Evolutionary conservation across 2,329 filamentous ascomycete species (phyloP), one percentile per base, ranked within the genome.

Genomic region (Venturia effusa): DNA sequence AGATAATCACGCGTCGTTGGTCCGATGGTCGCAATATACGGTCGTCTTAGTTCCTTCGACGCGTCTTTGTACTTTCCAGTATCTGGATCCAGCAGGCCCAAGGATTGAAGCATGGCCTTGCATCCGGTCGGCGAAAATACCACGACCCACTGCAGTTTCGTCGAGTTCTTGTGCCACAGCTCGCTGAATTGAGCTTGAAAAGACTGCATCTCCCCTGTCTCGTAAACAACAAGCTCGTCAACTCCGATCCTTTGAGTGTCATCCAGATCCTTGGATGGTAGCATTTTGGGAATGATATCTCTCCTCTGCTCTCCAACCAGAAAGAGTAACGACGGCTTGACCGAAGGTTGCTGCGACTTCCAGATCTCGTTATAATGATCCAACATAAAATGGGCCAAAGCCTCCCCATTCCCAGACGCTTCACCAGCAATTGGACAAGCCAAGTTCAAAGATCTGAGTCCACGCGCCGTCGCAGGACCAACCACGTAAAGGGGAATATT

Each of bases 281-380:
- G 78, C 1, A 84, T 90, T 69, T 84, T 89, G 1, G 94, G 92
- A 67, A 99, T 96, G 68, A 96, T 85, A 73, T 97, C 94, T 55
- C 94, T 80, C 63, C 92, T 84, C 72, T 92, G 89, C 72, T 97
- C 93, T 24, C 94, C 94, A 0, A 96, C 92, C 17, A 95, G 82
- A 73, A 97, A 99, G 0, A 97, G 77, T 5, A 97, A 74, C 0
- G 88, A 83, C 0, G 82, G 85, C 69, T 85, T 84, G 17, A 64
- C 59, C 5, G 10, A 8, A 8, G 17, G 11, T 37, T n/a, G 19
- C 19, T 64, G 40, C 43, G 54, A 61, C 4, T 72, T 62, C 65
- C 68, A 68, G 37, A 69, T 70, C 22, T 68, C 68, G 63, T 82
- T 83, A 71, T 96, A 96, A 72, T 96, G 88, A 2, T 85, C 76